Percentiles rank a stretch among this genome's conserved stretches.
These are phyloP conservation scores for Penicillium sp. DNA, from an alignment of 2,329 filamentous ascomycete genomes.

Conservation along the genomic window DNA sequence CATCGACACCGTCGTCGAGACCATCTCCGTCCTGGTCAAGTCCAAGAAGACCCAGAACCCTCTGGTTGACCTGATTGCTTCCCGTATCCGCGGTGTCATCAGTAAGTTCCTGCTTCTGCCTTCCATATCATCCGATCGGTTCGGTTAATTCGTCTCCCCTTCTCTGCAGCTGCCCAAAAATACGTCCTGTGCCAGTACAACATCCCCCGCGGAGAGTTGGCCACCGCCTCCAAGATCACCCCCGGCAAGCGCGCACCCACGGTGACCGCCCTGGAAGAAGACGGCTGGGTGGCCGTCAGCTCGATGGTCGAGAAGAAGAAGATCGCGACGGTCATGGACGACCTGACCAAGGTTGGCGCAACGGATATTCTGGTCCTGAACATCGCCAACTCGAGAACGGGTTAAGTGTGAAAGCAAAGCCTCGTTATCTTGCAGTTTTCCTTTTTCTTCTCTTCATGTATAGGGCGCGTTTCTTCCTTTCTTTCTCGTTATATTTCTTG, in stretches of 20 bases:
- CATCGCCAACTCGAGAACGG: conserved; percentile 67
- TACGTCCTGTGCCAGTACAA: conserved; percentile 97
- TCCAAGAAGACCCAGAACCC: no score
- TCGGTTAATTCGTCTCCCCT: no score
- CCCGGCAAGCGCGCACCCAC: conserved; percentile 91
- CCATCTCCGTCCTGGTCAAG: conserved; percentile 82
- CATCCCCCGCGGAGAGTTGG: conserved; percentile 61
- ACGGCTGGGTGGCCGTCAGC: conserved; percentile 88
- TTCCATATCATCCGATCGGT: no score
- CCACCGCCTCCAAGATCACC: conserved; percentile 64
- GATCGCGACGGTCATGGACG: no score
- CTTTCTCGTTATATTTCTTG: no score
- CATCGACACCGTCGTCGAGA: conserved; percentile 85
- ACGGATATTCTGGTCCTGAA: conserved; percentile 76
- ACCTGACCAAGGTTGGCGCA: conserved; percentile 65
- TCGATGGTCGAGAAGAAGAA: conserved; percentile 87
- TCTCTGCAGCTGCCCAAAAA: conserved; percentile 80
- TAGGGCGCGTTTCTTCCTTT: no score
- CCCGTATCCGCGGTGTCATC: conserved; percentile 90
- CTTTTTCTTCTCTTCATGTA: no score
- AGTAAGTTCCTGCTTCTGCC: no score
- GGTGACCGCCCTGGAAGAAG: conserved; percentile 76
- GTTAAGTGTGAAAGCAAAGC: no score
- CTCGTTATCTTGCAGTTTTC: no score
- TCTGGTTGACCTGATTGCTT: no score